A percentile compares a stretch with the other conserved stretches of the same genome.
phyloP scores from a whole-genome alignment of 495 filamentous ascomycete genomes.

The Xylaria castorea region DNA sequence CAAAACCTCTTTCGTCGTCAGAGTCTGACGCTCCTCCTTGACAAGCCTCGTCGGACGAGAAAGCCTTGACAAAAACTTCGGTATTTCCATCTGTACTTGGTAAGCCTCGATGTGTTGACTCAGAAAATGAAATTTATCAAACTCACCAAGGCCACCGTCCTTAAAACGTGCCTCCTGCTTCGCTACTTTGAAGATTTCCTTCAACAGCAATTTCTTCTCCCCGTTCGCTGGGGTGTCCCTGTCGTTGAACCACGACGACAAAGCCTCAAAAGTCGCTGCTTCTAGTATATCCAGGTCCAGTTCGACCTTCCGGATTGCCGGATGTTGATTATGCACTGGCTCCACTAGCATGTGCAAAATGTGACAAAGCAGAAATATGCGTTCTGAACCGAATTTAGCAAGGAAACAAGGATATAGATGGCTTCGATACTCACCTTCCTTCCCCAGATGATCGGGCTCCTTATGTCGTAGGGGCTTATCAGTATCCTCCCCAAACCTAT shows the following conservation, averaged over 20 bases:
- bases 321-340: conserved; percentile 48
- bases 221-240: conserved; percentile 50
- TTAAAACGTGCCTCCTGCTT: conserved; percentile 66
- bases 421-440: conserved; percentile 63
- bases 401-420: conserved; percentile 7
- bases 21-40: conserved; percentile 29
- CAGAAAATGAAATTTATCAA: not conserved
- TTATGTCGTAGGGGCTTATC: conserved; percentile 64
- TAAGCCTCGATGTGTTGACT: conserved; percentile 24
- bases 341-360: conserved; percentile 66
- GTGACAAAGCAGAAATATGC: conserved; percentile 65
- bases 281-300: conserved; percentile 56
- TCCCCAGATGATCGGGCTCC: conserved; percentile 85
- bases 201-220: conserved; percentile 55
- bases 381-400: conserved; percentile 51
- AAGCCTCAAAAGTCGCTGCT: conserved; percentile 51
- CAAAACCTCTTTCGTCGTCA: conserved; percentile 44
- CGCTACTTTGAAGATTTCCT: conserved; percentile 73
- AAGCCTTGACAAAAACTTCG: conserved; percentile 48
- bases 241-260: conserved; percentile 53
- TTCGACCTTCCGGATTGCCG: conserved; percentile 44
- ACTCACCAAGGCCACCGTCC: conserved; percentile 67
- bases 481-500: conserved; percentile 37
- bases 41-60: conserved; percentile 35
- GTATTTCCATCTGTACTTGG: conserved; percentile 44